Base-by-base conservation (phyloP, 768 basidiomycete species). In the Sutorius australiensis region DNA sequence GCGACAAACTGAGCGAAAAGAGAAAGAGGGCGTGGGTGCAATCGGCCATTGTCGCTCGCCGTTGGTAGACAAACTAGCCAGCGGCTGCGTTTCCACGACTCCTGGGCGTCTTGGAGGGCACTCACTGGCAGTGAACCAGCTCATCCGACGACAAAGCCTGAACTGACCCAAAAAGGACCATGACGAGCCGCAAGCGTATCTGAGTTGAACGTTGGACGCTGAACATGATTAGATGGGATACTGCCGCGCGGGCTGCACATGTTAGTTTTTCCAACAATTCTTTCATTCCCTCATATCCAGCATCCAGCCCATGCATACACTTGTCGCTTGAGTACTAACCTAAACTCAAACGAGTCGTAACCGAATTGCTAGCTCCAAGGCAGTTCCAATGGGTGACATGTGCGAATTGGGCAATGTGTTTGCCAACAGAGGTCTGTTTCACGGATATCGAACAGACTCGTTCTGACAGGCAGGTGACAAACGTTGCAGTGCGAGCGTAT, bases 51-150 rank as follows among this genome's bases (percentile, higher is more conserved):
- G n/a, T 14, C 6, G 4, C 2, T 32, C 1, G 36, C 19, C 13
- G 5, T 19, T 8, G 5, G 11, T 17, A 21, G n/a, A 31, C 2
- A 32, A 33, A 30, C 24, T 37, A 44, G 36, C 28, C 13, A 44
- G 36, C 28, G 11, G 51, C 38, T 27, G 46, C 52, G 33, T 30
- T 10, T 2, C 33, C 9, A 17, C 27, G 9, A 27, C 27, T 1
- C 6, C 6, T 24, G 32, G 40, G 27, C 16, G 24, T 21, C 43
- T 40, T 11, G 37, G 24, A 43, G 42, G 9, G 12, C 10, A 37
- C 8, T 24, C 16, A n/a, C 33, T 16, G 7, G 49, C 21, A 4
- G 6, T n/a, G 44, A 62, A 43, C 61, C 50, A 49, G 61, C 24
- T 54, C 58, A 24, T 16, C 11, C 27, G 37, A 24, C 11, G 5